Conservation (phyloP, 129 eudicot species). For the Daucus carota region DH1_v3.0 NC_030386.2:35330501-35331000, state of each 20-base stretch:
- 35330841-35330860: slow-evolving; percentile 70
- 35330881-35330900: neutral
- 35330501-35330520: slow-evolving; percentile 75
- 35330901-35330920: neutral
- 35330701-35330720: slow-evolving; percentile 1
- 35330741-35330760: slow-evolving; percentile 13
- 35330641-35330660: slow-evolving; percentile 12
- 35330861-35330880: neutral
- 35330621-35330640: slow-evolving; percentile 21
- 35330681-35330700: neutral
- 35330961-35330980: neutral
- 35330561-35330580: slow-evolving; percentile 23
- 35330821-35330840: slow-evolving; percentile 65
- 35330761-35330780: slow-evolving; percentile 34
- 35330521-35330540: slow-evolving; percentile 61
- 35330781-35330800: slow-evolving; percentile 38
- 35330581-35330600: slow-evolving; percentile 23
- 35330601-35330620: slow-evolving; percentile 19
- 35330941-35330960: neutral
- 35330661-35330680: neutral
- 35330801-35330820: slow-evolving; percentile 52
- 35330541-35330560: slow-evolving; percentile 31
- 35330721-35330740: slow-evolving; percentile 7
- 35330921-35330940: neutral
- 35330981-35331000: neutral